Conservation (phyloP, 1,139 yeast genomes). For the Meyerozyma sp. region DNA sequence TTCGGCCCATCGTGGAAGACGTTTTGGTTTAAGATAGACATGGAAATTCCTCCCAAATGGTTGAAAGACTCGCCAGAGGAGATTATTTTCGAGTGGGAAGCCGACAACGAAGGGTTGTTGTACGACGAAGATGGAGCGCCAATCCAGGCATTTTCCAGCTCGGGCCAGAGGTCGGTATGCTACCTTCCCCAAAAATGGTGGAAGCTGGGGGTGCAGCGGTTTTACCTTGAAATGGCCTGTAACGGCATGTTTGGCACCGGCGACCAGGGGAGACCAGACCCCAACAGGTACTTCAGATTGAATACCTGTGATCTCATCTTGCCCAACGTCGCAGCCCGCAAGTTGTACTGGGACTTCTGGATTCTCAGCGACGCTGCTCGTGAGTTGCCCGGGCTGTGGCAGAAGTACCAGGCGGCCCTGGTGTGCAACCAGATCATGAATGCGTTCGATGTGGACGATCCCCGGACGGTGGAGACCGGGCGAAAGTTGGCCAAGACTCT, state of each 20-base stretch:
- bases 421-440: conserved; percentile 79
- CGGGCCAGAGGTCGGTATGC: conserved; percentile 74
- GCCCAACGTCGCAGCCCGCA: conserved; percentile 78
- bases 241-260: conserved; percentile 94
- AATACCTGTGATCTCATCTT: conserved; percentile 70
- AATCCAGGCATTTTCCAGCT: conserved; percentile 81
- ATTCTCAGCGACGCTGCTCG: conserved; percentile 87
- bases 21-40: conserved; percentile 78
- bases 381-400: conserved; percentile 71
- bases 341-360: conserved; percentile 77
- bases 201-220: conserved; percentile 40
- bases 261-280: conserved; percentile 53
- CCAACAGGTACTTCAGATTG: conserved; percentile 66
- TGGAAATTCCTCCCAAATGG: conserved; percentile 63
- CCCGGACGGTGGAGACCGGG: conserved; percentile 48
- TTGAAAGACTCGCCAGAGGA: conserved; percentile 36
- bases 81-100: conserved; percentile 79
- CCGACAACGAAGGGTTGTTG: conserved; percentile 79
- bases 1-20: conserved; percentile 97
- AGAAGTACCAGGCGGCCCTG: conserved; percentile 77
- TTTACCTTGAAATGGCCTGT: conserved; percentile 86
- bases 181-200: conserved; percentile 53
- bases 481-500: conserved; percentile 60
- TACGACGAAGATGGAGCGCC: conserved; percentile 65
- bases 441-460: conserved; percentile 59